Percentiles rank a stretch among this genome's conserved stretches.
Evolutionary conservation across 805 yeast species (phyloP).

Genomic region (Candida takata): DNA sequence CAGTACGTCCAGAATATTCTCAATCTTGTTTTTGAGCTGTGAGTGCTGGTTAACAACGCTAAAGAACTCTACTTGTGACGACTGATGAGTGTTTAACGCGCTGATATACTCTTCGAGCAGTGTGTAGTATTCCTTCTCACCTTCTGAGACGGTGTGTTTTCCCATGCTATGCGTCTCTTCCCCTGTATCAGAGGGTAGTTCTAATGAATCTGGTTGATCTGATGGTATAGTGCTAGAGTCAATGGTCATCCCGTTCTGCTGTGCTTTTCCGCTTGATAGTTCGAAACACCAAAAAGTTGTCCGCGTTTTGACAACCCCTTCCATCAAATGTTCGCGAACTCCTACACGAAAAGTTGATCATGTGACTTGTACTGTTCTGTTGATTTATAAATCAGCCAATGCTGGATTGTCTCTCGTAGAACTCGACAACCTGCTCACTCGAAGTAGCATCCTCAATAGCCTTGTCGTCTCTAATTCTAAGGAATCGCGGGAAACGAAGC

Average conservation of each 20-base stretch:
- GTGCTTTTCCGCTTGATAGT: no score
- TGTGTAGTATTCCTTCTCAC: conserved; percentile 1
- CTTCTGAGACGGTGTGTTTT: not conserved
- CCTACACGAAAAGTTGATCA: no score
- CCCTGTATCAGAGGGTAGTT: no score
- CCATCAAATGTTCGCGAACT: no score
- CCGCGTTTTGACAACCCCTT: no score
- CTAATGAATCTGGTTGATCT: no score
- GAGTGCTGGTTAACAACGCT: not conserved
- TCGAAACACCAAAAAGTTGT: no score
- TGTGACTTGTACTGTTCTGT: no score
- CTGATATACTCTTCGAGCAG: conserved; percentile 1
- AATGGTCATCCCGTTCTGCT: no score
- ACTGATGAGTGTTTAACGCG: not conserved
- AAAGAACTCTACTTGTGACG: not conserved
- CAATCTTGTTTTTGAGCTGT: conserved; percentile 1
- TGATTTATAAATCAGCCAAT: not conserved
- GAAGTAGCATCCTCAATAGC: conserved; percentile 80
- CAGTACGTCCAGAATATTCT: conserved; percentile 2
- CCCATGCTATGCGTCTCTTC: no score
- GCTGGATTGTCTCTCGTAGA: conserved; percentile 65
- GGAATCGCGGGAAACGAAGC: conserved; percentile 80
- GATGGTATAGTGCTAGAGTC: no score
- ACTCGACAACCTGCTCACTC: conserved; percentile 75
- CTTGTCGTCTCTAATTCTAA: conserved; percentile 82